Percentiles rank a stretch among this genome's conserved stretches.
phyloP scores from a whole-genome alignment of 1,139 yeast species.

The Waltiozyma sp. region DNA sequence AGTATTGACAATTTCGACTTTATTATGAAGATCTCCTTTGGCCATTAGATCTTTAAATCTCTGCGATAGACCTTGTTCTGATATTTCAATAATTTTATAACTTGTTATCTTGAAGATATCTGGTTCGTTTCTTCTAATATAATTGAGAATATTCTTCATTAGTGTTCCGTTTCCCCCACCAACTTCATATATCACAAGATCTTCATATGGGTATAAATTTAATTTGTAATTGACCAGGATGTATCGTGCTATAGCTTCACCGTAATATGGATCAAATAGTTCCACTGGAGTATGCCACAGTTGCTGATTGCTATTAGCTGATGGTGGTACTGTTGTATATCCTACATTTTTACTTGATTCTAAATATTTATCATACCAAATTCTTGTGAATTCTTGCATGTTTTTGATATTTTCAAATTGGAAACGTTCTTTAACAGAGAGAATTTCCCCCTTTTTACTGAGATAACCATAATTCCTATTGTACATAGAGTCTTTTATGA shows the following conservation, averaged over 20 bases:
- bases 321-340: no score
- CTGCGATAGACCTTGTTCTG: constrained; percentile 56
- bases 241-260: constrained; percentile 74
- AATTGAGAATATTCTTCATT: constrained; percentile 69
- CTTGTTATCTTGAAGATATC: constrained; percentile 58
- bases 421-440: constrained; percentile 51
- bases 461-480: constrained; percentile 79
- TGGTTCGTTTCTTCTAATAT: constrained; percentile 51
- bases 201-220: constrained; percentile 54
- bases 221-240: constrained; percentile 58
- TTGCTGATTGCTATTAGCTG: constrained; percentile 29
- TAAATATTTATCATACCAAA: constrained; percentile 56
- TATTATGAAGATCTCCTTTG: constrained; percentile 22
- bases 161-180: constrained; percentile 90
- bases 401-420: constrained; percentile 48
- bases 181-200: constrained; percentile 69
- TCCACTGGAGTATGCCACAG: constrained; percentile 91
- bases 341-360: no score
- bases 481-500: constrained; percentile 76
- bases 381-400: constrained; percentile 58
- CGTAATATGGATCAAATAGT: constrained; percentile 72
- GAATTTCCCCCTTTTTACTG: constrained; percentile 67
- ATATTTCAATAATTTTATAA: constrained; percentile 71
- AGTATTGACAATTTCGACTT: constrained; percentile 57
- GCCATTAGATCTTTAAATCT: constrained; percentile 16